These are phyloP conservation scores for Amphirosellinia nigrospora DNA, from an alignment of 495 filamentous ascomycete genomes.

Conservation along the genomic window DNA sequence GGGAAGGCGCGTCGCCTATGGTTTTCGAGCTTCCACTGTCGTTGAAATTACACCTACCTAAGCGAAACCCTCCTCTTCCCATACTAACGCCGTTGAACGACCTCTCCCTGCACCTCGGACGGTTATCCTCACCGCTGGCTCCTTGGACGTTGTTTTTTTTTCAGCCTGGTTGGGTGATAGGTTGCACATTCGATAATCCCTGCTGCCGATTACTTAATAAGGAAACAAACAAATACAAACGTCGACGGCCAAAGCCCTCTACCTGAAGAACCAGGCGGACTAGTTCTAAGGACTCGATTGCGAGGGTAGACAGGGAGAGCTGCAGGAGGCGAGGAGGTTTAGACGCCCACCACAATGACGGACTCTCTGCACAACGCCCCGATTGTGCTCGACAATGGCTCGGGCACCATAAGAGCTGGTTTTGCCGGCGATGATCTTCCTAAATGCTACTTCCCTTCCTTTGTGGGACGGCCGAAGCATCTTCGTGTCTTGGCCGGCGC, in stretches of 20 bases:
- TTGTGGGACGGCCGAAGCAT: slow-evolving; percentile 96
- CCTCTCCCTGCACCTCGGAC: not conserved
- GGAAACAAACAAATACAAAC: slow-evolving; percentile 1
- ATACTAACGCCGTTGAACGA: not conserved
- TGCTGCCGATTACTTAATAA: not conserved
- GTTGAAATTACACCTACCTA: not conserved
- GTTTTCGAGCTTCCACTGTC: slow-evolving; percentile 31
- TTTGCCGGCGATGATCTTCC: slow-evolving; percentile 96
- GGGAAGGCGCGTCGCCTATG: slow-evolving; percentile 36
- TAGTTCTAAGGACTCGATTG: not conserved
- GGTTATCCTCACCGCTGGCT: not conserved
- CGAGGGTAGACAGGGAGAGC: slow-evolving; percentile 22
- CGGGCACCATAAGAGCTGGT: slow-evolving; percentile 94
- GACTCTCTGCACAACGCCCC: slow-evolving; percentile 94
- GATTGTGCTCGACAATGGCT: slow-evolving; percentile 99
- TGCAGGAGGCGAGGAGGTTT: slow-evolving; percentile 21
- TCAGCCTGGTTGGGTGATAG: not conserved
- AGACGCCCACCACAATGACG: slow-evolving; percentile 62
- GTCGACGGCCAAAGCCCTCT: not conserved
- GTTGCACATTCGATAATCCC: not conserved
- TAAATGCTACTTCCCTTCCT: slow-evolving; percentile 97
- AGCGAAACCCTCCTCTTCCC: slow-evolving; percentile 14
- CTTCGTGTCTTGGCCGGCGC: slow-evolving; percentile 93
- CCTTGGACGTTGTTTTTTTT: not conserved
- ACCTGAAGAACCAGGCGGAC: not conserved